Evolutionary conservation across 2,329 filamentous ascomycete species (phyloP), one percentile per base, ranked within the genome.

Genomic region (Myriosclerotinia duriaeana): DNA sequence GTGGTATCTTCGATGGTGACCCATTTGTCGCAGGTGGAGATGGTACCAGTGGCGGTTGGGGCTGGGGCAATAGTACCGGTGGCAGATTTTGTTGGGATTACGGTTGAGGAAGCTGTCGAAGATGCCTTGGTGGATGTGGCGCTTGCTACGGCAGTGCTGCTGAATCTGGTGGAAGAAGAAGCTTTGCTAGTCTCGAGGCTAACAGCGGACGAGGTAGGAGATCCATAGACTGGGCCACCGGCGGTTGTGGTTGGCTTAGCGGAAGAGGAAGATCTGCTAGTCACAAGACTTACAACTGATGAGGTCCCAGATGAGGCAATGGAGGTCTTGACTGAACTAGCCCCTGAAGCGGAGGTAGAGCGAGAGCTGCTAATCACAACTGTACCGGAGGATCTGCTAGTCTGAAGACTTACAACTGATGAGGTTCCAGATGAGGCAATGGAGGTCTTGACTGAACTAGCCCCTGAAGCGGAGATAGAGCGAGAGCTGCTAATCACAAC

Each of bases 21-120:
- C 66, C 72, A 77, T 66, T 72, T 72, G 44, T 73, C 71, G 62
- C 76, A 78, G 17, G 69, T 70, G 11, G 70, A 38, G 11, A 66
- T 66, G 20, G 74, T 74, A 36, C 74, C 73, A 5, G 68, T 70
- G 62, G 75, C 75, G 5, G 71, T 76, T 40, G 64, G 64, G 1
- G 64, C 50, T 11, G 64, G 58, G 12, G 58, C 58, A 20, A 63
- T n/a, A 6, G 48, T n/a, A 1, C 56, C 56, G 44, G 58, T 63
- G 11, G 54, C 48, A 26, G 58, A 30, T 30, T 53, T 55, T 36
- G 54, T 48, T 22, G 48, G 56, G 2, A 30, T 36, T 12, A 26
- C 34, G 14, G 44, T 38, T 20, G 54, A 44, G 15, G 46, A 30
- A 11, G 44, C 53, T 15, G 20, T n/a, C 8, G 20, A 48, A 48